A percentile compares a stretch with the other conserved stretches of the same genome.
Conservation (phyloP, 805 yeast species). For the Komagataella pastoris region DNA sequence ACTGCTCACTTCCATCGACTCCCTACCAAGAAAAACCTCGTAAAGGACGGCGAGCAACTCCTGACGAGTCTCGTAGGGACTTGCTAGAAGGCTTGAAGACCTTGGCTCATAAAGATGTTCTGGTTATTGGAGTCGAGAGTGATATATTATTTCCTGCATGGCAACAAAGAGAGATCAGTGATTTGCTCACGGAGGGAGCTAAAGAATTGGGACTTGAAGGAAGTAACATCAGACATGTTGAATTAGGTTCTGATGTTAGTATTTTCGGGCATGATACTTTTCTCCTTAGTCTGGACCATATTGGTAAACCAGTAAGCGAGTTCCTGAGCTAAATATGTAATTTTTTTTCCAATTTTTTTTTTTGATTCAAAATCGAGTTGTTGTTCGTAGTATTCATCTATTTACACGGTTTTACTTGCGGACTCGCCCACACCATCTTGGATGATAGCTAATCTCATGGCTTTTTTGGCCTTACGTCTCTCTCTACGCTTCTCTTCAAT, state of each 20-base stretch:
- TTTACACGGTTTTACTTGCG: slow-evolving; percentile 1
- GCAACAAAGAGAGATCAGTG: slow-evolving; percentile 81
- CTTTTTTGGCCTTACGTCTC: slow-evolving; percentile 30
- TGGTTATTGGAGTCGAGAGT: slow-evolving; percentile 86
- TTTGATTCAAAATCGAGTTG: not conserved
- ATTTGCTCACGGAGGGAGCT: slow-evolving; percentile 30
- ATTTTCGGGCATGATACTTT: slow-evolving; percentile 90
- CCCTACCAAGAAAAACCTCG: slow-evolving; percentile 44
- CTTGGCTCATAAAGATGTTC: slow-evolving; percentile 48
- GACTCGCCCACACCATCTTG: not conserved
- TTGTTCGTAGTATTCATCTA: not conserved
- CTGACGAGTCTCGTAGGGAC: slow-evolving; percentile 48
- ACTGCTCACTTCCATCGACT: slow-evolving; percentile 29
- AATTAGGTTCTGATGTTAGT: slow-evolving; percentile 64
- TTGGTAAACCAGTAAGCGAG: slow-evolving; percentile 61
- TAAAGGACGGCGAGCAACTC: slow-evolving; percentile 25
- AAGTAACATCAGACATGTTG: slow-evolving; percentile 43
- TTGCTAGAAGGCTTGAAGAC: slow-evolving; percentile 50
- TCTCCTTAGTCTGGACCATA: slow-evolving; percentile 61
- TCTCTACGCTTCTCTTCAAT: slow-evolving; percentile 32
- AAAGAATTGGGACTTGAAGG: slow-evolving; percentile 20
- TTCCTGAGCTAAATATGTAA: slow-evolving; percentile 32
- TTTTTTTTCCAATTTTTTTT: slow-evolving; percentile 1
- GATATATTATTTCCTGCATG: slow-evolving; percentile 87
- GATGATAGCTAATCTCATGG: slow-evolving; percentile 16